Conservation (phyloP, 2,329 filamentous ascomycete species). For the Corinectria fuckeliana region DNA sequence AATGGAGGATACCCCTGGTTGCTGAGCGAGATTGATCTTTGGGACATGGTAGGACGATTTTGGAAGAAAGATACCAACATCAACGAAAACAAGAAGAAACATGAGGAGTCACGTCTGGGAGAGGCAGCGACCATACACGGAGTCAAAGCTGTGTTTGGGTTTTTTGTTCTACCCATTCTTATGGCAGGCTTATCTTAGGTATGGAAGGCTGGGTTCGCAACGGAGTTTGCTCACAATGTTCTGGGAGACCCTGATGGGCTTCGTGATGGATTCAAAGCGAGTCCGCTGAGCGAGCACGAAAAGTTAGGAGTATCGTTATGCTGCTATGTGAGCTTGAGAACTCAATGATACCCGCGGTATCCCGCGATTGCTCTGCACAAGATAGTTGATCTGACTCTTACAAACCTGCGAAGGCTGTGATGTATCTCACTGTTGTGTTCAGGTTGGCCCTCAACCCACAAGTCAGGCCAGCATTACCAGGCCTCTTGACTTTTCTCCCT, state of each 20-base stretch:
- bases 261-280: constrained; percentile 11
- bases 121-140: constrained; percentile 28
- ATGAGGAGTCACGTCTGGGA: constrained; percentile 29
- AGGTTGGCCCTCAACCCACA: neutral
- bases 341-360: constrained; percentile 35
- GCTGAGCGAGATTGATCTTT: constrained; percentile 34
- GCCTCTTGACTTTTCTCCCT: neutral
- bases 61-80: constrained; percentile 38
- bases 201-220: constrained; percentile 14
- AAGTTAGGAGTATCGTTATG: constrained; percentile 31
- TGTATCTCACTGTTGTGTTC: neutral
- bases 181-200: constrained; percentile 19
- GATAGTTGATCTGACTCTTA: neutral
- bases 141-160: constrained; percentile 28
- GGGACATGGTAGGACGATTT: constrained; percentile 33
- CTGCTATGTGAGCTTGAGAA: constrained; percentile 32
- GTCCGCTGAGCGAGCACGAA: constrained; percentile 23
- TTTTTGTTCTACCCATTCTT: constrained; percentile 27
- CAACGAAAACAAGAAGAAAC: constrained; percentile 30
- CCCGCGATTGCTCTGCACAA: constrained; percentile 31
- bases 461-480: neutral
- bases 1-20: constrained; percentile 45
- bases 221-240: constrained; percentile 23
- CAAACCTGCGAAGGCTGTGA: neutral
- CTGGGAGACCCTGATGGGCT: neutral